Evolutionary conservation across 306 rosid species (phyloP), one percentile per base, ranked within the genome.

Genomic region (Clitoria ternatea): DNA sequence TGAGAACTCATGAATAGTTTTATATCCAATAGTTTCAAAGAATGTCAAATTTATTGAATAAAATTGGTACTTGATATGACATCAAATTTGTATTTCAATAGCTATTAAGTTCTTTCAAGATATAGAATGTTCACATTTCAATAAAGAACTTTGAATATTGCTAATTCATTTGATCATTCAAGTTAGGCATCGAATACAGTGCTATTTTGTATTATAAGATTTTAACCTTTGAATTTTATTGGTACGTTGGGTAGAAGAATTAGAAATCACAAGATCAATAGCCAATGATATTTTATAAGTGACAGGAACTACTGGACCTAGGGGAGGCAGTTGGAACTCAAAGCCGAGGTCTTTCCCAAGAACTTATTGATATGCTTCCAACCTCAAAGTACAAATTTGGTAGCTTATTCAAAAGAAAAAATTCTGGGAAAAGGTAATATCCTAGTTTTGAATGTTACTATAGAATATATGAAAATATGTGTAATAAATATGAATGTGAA

Each of bases 271-370:
- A 57, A 63, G 63, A 74, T 54, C 36, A 61, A 60, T 50, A 33
- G 37, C 24, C 11, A n/a, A 35, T 8, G 69, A 75, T 39, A 39
- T 54, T 17, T 15, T 40, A 20, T 85, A 52, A 66, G 69, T 52
- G 56, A 26, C 80, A 92, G 98, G 97, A 90, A 77, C 80, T 90
- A 45, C 85, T 92, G 48, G 93, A 90, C 79, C 79, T 90, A 69
- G 96, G 97, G 36, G 98, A 92, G 76, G 85, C 96, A 35, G 92
- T 90, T 73, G 98, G 96, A 78, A 86, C 90, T 55, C 82, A 92
- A 82, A 88, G 86, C 77, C 85, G 96, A 39, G 97, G 98, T 59
- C 97, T 92, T 66, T 79, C 96, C 1, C 82, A 82, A 57, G 97
- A 92, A 62, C 96, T 86, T 30, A 92, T 92, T 61, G 85, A 80